These are phyloP conservation scores for Quercus rubra DNA, from an alignment of 306 rosid genomes.

Conservation along the genomic window DNA sequence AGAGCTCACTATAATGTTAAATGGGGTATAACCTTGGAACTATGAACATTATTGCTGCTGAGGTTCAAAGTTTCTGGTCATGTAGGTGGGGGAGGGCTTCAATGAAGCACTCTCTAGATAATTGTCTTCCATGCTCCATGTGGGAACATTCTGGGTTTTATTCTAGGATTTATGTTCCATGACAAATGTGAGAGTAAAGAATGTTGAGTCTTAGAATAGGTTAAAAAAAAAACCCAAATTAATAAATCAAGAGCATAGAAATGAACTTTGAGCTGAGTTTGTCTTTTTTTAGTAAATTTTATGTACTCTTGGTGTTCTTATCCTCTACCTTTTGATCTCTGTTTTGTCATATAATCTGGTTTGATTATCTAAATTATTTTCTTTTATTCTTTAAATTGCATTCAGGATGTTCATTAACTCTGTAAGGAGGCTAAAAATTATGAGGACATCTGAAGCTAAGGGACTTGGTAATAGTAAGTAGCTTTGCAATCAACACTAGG, in stretches of 20 bases:
- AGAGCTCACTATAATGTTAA: too few relatives aligned
- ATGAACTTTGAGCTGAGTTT: background rate
- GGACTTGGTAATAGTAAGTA: constrained; percentile 74
- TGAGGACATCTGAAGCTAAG: constrained; percentile 76
- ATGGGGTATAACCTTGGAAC: too few relatives aligned
- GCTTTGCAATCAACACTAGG: constrained; percentile 13
- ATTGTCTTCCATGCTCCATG: background rate
- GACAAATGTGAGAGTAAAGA: background rate
- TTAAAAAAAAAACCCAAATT: background rate
- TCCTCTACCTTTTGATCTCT: background rate
- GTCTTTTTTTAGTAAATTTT: background rate
- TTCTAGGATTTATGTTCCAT: background rate
- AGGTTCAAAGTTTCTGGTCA: too few relatives aligned
- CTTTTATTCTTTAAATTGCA: constrained; percentile 1
- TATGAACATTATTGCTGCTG: too few relatives aligned
- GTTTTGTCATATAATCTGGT: constrained; percentile 7
- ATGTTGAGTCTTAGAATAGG: background rate
- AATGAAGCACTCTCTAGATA: background rate
- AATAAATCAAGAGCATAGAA: background rate
- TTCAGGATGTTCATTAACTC: constrained; percentile 80
- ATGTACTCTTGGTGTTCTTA: constrained; percentile 14
- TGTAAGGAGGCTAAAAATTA: constrained; percentile 85
- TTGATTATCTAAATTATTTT: constrained; percentile 13
- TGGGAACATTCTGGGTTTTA: background rate
- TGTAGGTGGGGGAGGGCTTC: too few relatives aligned